phyloP scores from a whole-genome alignment of 345 rosid genomes.

The Trapa bicornis region DNA sequence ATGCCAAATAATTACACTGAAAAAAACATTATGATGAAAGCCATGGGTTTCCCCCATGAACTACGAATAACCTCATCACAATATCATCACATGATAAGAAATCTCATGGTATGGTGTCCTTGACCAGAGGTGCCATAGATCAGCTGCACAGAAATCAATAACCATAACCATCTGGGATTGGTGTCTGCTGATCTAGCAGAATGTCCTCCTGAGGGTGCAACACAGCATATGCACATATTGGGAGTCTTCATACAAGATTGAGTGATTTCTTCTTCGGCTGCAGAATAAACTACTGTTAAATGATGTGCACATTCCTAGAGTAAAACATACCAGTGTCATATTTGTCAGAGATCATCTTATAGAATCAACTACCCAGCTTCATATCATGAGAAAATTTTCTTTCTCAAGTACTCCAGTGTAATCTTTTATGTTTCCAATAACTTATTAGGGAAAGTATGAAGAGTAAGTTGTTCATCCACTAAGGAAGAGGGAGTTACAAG shows the following conservation, averaged over 20 bases:
- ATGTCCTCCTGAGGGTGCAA: neutral
- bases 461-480: neutral
- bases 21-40: no score
- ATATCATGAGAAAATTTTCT: neutral
- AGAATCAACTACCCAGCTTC: neutral
- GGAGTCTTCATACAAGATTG: slow-evolving; percentile 9
- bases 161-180: neutral
- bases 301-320: neutral
- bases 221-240: neutral
- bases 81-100: neutral
- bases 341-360: no score
- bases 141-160: neutral
- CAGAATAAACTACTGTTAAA: neutral
- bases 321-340: no score
- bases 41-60: neutral
- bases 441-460: neutral
- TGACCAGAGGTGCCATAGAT: neutral
- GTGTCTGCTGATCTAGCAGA: neutral
- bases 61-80: neutral
- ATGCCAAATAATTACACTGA: neutral
- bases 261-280: slow-evolving; percentile 16
- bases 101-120: neutral
- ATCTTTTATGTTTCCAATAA: neutral
- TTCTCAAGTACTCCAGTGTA: neutral
- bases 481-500: neutral